Evolutionary conservation across 805 yeast genomes (phyloP), one percentile per base, ranked within the genome.

Genomic region (Schwanniomyces occidentalis): DNA sequence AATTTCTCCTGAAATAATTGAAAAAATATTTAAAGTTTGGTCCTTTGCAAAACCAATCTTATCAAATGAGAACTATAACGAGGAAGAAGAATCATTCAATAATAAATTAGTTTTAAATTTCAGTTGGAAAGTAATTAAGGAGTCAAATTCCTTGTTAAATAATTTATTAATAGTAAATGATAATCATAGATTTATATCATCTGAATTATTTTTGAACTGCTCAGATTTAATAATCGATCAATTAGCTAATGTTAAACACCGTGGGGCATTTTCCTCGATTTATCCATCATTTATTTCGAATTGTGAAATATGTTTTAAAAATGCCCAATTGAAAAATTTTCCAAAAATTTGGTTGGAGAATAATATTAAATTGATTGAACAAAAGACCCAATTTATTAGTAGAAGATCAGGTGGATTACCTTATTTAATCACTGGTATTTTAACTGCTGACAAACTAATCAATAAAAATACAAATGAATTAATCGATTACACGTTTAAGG

Each of bases 401-500:
- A 73, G 98, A 54, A 70, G 98, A 44, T 89, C 97, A 1, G 98
- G 96, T 2, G 97, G 98, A 0, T 60, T 93, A 12, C 98, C 98
- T 2, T 82, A 67, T 48, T 63, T 91, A 34, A 68, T 91, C 9
- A 75, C 93, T 1, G 93, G 85, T 1, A 75, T 87, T 12, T 64
- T 90, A n/a, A 67, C 78, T 1, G 75, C 88, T 0, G 41, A 32
- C 27, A 32, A 24, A 17, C 71, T 64, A 20, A 49, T 15, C 12
- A 52, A 53, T 9, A 58, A 62, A 18, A 65, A 66, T 1, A 18
- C 38, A 10, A 33, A 38, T 5, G 41, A 38, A 5, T 52, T 81
- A 16, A 56, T 85, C 28, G 55, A 59, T 4, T 38, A 52, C 6
- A 75, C 95, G 0, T 75, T 87, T 46, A 58, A 63, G 0, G 50